Evolutionary conservation across 441 rosid species (phyloP).

Genomic region (Aleurites moluccanus): DNA sequence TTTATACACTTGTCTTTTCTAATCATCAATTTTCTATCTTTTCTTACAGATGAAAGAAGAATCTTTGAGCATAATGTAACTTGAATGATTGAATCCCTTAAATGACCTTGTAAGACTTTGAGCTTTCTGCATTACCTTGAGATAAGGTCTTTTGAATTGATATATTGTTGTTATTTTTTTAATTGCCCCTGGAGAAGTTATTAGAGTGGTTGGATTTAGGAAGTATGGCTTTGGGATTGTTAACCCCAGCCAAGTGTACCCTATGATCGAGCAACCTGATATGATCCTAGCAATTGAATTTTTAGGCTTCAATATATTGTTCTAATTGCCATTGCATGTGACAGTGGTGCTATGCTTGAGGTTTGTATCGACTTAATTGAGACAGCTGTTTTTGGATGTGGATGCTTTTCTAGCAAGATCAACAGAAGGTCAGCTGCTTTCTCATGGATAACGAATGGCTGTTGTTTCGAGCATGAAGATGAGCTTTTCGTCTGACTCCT

Average conservation of each 20-base stretch:
- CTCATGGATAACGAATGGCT: constrained; percentile 13
- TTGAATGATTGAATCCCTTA: constrained; percentile 10
- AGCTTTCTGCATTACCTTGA: neutral
- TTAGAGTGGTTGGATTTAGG: constrained; percentile 1
- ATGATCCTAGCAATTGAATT: neutral
- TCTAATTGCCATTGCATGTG: constrained; percentile 13
- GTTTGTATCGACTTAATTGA: constrained; percentile 9
- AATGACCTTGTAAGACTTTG: neutral
- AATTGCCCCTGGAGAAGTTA: neutral
- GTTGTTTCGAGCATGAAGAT: constrained; percentile 14
- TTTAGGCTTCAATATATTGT: neutral
- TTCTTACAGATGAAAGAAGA: neutral
- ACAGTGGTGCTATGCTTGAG: constrained; percentile 5
- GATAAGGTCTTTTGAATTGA: constrained; percentile 11
- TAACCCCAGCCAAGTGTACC: neutral
- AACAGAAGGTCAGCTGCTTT: constrained; percentile 18
- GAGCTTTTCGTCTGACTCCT: neutral
- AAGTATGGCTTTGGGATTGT: neutral
- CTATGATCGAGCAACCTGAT: constrained; percentile 7
- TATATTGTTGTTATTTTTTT: neutral
- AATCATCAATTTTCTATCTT: neutral
- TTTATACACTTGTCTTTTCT: too few species aligned
- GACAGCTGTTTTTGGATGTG: constrained; percentile 8
- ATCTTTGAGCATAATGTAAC: constrained; percentile 6
- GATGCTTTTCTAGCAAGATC: constrained; percentile 13